Evolutionary conservation across 768 basidiomycete species (phyloP).

Genomic region (Saitozyma sp.): DNA sequence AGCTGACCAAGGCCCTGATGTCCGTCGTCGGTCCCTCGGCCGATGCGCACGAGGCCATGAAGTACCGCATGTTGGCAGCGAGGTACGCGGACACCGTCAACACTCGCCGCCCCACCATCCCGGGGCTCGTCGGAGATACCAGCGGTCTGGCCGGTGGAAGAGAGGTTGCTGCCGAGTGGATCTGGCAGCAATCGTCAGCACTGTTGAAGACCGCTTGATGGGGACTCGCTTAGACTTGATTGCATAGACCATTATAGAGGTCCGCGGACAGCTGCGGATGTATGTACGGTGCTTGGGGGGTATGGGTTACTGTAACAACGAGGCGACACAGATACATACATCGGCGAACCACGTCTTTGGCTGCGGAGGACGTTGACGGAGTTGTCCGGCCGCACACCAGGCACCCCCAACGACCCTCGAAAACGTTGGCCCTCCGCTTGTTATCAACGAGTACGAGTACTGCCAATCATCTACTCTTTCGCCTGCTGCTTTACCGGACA

Average conservation of each 20-base stretch:
- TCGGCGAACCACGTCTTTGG: too few relatives aligned
- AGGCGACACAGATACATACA: too few relatives aligned
- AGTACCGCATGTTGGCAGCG: neutral
- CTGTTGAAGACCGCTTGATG: neutral
- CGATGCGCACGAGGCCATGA: neutral
- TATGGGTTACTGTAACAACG: too few relatives aligned
- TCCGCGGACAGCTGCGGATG: too few relatives aligned
- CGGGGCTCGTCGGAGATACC: neutral
- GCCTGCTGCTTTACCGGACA: too few relatives aligned
- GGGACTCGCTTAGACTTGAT: neutral
- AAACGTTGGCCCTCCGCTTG: too few relatives aligned
- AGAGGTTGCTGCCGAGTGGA: slow-evolving; percentile 15
- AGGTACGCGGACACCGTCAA: neutral
- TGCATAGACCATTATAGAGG: neutral
- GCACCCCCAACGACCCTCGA: too few relatives aligned
- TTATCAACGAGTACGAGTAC: too few relatives aligned
- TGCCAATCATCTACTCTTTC: too few relatives aligned
- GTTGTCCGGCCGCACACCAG: too few relatives aligned
- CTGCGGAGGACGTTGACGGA: too few relatives aligned
- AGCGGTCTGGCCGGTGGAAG: slow-evolving; percentile 5
- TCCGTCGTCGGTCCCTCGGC: slow-evolving; percentile 8
- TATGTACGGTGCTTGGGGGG: too few relatives aligned
- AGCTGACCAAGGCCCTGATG: slow-evolving; percentile 7
- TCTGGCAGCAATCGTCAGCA: neutral
- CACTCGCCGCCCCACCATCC: neutral